Evolutionary conservation across 1,284 basidiomycete genomes (phyloP), one percentile per base, ranked within the genome.

Genomic region (Sanghuangporus weigelae): DNA sequence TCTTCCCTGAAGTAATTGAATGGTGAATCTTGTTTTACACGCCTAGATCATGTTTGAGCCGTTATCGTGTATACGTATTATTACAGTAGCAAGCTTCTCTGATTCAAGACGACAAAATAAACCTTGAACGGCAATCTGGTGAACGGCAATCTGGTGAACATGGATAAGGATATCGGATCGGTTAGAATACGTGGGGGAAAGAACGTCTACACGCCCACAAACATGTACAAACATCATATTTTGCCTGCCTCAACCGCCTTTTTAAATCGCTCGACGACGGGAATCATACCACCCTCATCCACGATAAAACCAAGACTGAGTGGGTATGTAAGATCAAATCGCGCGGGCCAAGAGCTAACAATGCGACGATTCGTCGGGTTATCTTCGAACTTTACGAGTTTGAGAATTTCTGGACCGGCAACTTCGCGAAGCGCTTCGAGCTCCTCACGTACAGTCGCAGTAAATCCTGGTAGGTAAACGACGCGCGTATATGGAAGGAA

Each of bases 1-100:
- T 86, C 79, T 95, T 96, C 81, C 91, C 92, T 38, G 76, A 82
- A 0, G 81, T 85, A 62, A 77, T 94, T 54, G 84, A 92, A 67
- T 94, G 92, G 92, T 95, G 73, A 54, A 60, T 87, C 26, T 31
- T 31, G 26, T 31, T 31, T 31, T 31, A 31, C 26, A 31, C 26
- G 26, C 26, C 26, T 31, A 31, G 26, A 31, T 31, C 26, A 31
- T 31, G 26, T 5, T 5, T 5, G 26, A 31, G 26, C 26, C 16
- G 2, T 46, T n/a, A 7, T n/a, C 44, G 44, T 46, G 40, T 42
- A 42, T n/a, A 4, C 4, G n/a, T n/a, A n/a, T n/a, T 42, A 42
- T 3, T 3, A 42, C 10, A 12, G n/a, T 42, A 42, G 40, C 11
- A 42, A 6, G 16, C n/a, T 16, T 19, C 44, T 16, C 16, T n/a